Evolutionary conservation across 352 stramenopile genomes (phyloP).

Genomic region (Pythium folliculosum): DNA sequence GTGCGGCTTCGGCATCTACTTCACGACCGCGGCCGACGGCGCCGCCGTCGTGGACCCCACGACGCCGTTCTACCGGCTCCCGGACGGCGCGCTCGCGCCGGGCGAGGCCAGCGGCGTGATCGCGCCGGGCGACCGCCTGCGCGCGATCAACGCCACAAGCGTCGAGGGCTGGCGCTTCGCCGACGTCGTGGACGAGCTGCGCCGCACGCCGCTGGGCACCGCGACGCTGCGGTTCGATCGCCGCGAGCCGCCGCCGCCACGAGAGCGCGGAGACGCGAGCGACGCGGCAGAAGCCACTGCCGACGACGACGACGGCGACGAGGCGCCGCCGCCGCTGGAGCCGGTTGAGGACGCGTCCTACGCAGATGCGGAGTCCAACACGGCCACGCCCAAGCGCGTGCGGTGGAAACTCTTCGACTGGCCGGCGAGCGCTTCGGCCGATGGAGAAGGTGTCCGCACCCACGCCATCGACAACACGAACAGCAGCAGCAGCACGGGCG

Average conservation of each 20-base stretch:
- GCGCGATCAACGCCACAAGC: conserved; percentile 44
- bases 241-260: not conserved
- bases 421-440: too few species aligned
- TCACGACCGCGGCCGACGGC: conserved; percentile 36
- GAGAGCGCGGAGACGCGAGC: not conserved
- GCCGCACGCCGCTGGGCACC: conserved; percentile 37
- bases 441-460: too few species aligned
- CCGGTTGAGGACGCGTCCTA: not conserved
- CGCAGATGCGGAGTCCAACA: not conserved
- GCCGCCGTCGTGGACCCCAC: conserved; percentile 55
- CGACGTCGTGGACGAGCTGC: conserved; percentile 65
- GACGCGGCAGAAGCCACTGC: not conserved
- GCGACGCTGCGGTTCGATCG: conserved; percentile 53
- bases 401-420: conserved; percentile 32
- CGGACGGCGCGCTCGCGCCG: conserved; percentile 46
- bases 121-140: conserved; percentile 46
- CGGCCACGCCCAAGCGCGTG: conserved; percentile 4
- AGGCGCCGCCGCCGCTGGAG: not conserved
- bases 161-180: conserved; percentile 40
- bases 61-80: conserved; percentile 70
- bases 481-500: too few species aligned
- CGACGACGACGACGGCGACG: not conserved
- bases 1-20: conserved; percentile 81
- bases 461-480: too few species aligned
- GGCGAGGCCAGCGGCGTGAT: conserved; percentile 63